Evolutionary conservation across 2,329 filamentous ascomycete genomes (phyloP), one percentile per base, ranked within the genome.

Genomic region (Talaromyces sp.): DNA sequence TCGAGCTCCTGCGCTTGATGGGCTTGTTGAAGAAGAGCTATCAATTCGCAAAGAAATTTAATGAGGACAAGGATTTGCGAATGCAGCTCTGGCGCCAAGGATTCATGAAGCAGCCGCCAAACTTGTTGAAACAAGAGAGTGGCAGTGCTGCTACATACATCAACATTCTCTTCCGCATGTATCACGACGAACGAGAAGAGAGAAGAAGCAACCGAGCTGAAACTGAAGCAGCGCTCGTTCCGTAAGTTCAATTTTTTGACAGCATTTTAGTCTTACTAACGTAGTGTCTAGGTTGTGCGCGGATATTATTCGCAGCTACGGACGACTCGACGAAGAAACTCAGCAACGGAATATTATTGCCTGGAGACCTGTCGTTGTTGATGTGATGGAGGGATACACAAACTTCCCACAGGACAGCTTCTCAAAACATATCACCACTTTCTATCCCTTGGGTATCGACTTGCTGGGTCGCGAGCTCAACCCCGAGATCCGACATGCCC

Each of bases 81-180:
- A 96, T 96, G 83, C 86, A 91, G 19, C 82, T 99, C 19, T 99
- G 96, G 91, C 84, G 92, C 56, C 95, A 99, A 74, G 95, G 96
- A 0, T 99, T 99, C 82, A 99, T 99, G 95, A 96, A 96, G 78
- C 95, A 99, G 73, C 93, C 95, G 17, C 95, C 95, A 2, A 99
- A 99, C 70, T 82, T 99, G 13, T 84, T 99, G 31, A 99, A 99
- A 79, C 95, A 99, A 74, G 95, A 99, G 78, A 91, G 86, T 63
- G 93, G 95, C 46, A 90, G 89, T 59, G 95, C 95, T 0, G 90
- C 91, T 2, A 97, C 96, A 1, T 99, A 99, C 73, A 91, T 99
- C 38, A 89, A 89, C 63, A 99, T 99, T 66, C 80, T 99, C 29
- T 91, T 99, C 77, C 85, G 95, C 55, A 99, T 99, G 95, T 99